Conservation (phyloP, 2,329 filamentous ascomycete species). For the Diaporthe nobilis region DNA sequence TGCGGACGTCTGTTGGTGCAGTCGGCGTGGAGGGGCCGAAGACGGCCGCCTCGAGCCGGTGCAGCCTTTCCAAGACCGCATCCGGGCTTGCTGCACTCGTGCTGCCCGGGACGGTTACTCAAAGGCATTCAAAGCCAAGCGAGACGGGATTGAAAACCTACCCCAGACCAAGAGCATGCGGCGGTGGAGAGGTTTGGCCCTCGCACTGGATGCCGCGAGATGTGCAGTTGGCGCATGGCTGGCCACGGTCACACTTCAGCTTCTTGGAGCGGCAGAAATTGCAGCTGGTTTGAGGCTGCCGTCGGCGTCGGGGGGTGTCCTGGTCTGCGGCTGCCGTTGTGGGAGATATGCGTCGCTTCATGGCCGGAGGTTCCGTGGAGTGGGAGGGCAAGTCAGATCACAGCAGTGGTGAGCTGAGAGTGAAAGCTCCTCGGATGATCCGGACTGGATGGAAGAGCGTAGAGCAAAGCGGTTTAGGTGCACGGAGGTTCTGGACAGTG, state of each 20-base stretch:
- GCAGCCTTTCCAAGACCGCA: constrained; percentile 46
- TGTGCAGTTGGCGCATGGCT: constrained; percentile 49
- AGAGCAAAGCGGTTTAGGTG: not conserved
- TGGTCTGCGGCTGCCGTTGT: not conserved
- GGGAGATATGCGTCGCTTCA: constrained; percentile 34
- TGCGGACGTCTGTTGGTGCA: not conserved
- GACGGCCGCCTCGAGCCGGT: constrained; percentile 48
- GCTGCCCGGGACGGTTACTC: not conserved
- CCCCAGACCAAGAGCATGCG: not conserved
- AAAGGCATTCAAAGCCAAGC: too few species aligned
- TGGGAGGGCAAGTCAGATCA: not conserved
- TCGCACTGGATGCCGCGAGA: constrained; percentile 47
- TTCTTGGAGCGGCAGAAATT: constrained; percentile 51
- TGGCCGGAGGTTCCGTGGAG: not conserved
- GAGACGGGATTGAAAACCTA: not conserved
- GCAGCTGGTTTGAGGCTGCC: constrained; percentile 52
- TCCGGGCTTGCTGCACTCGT: constrained; percentile 14
- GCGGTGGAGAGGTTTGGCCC: constrained; percentile 36
- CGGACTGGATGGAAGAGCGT: not conserved
- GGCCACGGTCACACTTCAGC: constrained; percentile 50
- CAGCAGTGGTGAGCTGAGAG: not conserved
- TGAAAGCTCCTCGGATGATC: constrained; percentile 30
- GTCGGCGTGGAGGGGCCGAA: constrained; percentile 39
- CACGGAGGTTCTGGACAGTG: not conserved
- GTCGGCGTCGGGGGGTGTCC: constrained; percentile 28